Evolutionary conservation across 805 yeast genomes (phyloP), one percentile per base, ranked within the genome.

Genomic region (Torulaspora microellipsoides): DNA sequence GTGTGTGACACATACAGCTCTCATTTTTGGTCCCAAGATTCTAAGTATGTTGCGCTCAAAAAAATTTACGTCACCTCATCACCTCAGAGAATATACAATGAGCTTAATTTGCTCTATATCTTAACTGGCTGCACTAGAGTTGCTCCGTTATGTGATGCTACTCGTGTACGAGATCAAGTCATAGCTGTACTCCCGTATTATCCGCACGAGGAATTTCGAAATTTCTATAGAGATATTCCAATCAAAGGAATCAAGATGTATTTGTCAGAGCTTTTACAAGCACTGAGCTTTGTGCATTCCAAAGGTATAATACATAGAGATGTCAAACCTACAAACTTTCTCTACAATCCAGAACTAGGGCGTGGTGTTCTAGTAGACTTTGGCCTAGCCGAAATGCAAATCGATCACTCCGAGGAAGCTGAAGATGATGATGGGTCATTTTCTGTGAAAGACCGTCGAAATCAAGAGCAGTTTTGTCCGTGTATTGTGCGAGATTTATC

Each of bases 1-100:
- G 51, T 60, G 29, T 51, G 62, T 14, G 45, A 46, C 34, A 55
- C 52, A 34, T 58, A 50, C 42, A 45, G 49, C 32, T 51, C 55
- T 8, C 67, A 63, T 45, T 60, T 60, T 43, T 63, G 66, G 66
- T 43, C 55, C 7, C 46, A 69, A 64, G 50, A 71, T 60, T 47
- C 58, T 29, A 57, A 59, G 28, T 66, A 60, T 40, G 98, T 93
- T 45, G 99, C 99, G 1, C 70, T 93, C 53, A 93, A 93, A 62
- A 79, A 93, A 57, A 88, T 93, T 36, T 90, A 91, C 63, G 98
- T 90, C 15, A 93, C 99, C 0, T 86, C 96, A 1, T 88, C 97
- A 7, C 97, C 98, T 0, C 82, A 80, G 49, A 76, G 99, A 64
- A 91, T 93, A 34, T 80, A 78, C 54, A 90, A 90, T 62, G 99